Conservation (phyloP, 768 basidiomycete genomes). For the Coprinellus aureogranulatus region DNA sequence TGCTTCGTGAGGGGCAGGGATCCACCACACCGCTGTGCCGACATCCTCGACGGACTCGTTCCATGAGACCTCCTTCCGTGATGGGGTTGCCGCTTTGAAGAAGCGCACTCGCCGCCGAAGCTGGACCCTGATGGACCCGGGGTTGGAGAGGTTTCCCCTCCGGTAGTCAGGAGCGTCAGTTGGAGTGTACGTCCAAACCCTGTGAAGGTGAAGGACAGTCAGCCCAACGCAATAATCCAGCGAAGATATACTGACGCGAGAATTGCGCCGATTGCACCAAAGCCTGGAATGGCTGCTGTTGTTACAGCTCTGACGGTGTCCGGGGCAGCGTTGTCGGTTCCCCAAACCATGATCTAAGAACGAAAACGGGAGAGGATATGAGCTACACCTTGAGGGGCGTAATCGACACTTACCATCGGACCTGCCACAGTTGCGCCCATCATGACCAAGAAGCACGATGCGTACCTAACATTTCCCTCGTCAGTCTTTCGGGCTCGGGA, state of each 20-base stretch:
- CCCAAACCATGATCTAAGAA: constrained; percentile 36
- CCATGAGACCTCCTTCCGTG: constrained; percentile 40
- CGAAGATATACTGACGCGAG: constrained; percentile 36
- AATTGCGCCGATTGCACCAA: constrained; percentile 38
- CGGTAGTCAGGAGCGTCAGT: constrained; percentile 37
- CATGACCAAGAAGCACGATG: constrained; percentile 37
- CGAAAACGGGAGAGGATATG: background rate
- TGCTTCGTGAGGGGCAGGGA: constrained; percentile 24
- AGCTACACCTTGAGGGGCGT: background rate
- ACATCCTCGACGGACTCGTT: constrained; percentile 45
- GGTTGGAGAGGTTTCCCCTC: constrained; percentile 39
- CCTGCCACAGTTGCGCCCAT: constrained; percentile 30
- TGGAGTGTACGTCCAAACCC: constrained; percentile 40
- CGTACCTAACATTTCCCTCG: constrained; percentile 25
- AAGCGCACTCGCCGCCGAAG: constrained; percentile 43
- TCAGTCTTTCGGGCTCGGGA: background rate
- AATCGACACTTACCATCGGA: constrained; percentile 18
- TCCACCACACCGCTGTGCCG: constrained; percentile 47
- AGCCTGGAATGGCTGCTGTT: constrained; percentile 37
- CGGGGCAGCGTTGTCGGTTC: constrained; percentile 40
- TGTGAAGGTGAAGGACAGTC: too few relatives aligned
- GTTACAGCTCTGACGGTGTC: constrained; percentile 40
- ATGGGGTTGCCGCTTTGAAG: constrained; percentile 35
- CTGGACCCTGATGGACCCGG: constrained; percentile 37
- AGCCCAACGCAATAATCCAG: too few relatives aligned